phyloP scores from a whole-genome alignment of 148 eudicot genomes.

The Persicaria maculosa region DNA sequence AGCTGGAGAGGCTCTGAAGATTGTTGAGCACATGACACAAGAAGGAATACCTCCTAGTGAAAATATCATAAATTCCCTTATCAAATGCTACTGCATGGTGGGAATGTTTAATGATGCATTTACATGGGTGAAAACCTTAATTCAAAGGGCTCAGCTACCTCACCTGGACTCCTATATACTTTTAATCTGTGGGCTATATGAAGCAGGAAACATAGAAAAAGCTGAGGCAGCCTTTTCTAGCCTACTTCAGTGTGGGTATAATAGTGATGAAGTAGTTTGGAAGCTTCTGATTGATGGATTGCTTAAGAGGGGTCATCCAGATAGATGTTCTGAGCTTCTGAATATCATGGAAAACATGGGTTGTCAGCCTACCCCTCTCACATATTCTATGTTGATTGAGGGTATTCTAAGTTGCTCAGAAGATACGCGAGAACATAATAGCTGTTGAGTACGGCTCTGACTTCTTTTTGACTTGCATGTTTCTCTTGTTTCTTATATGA shows the following conservation, averaged over 20 bases:
- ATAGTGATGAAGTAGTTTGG: constrained; percentile 85
- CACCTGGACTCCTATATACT: constrained; percentile 40
- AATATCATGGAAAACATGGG: constrained; percentile 54
- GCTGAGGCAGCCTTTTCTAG: constrained; percentile 48
- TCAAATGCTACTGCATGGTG: constrained; percentile 52
- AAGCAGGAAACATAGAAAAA: constrained; percentile 35
- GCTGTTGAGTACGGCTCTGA: constrained; percentile 1
- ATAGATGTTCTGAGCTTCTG: constrained; percentile 54
- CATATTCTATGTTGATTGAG: constrained; percentile 48
- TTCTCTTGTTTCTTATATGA: background rate
- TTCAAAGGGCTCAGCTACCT: constrained; percentile 40
- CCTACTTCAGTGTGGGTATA: constrained; percentile 52
- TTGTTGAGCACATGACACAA: constrained; percentile 55
- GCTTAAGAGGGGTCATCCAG: constrained; percentile 45
- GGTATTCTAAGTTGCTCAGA: constrained; percentile 29
- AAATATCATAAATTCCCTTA: constrained; percentile 41
- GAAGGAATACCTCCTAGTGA: constrained; percentile 45
- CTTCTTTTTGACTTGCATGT: background rate
- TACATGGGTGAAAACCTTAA: constrained; percentile 35
- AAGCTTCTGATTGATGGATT: constrained; percentile 67
- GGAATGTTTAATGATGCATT: constrained; percentile 49
- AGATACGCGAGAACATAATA: constrained; percentile 1
- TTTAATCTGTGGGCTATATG: constrained; percentile 65
- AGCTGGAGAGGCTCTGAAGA: constrained; percentile 41
- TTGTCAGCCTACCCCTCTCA: constrained; percentile 44